Conservation (phyloP, 2,329 filamentous ascomycete species). For the Ascochyta viciae-villosae region DNA sequence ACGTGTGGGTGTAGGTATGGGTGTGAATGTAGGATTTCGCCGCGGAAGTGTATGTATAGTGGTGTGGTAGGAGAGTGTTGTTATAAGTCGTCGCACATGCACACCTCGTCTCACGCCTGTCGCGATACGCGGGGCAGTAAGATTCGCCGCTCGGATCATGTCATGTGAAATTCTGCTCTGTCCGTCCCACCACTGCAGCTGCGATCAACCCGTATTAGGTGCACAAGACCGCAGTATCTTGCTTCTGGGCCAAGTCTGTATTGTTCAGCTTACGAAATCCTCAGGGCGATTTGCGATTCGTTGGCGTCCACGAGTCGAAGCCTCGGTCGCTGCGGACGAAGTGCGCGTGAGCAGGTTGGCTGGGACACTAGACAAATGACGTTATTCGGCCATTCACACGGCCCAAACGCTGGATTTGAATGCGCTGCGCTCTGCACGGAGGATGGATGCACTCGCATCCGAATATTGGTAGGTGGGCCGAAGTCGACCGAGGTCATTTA, state of each 20-base stretch:
- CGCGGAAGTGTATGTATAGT: neutral
- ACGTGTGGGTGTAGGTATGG: neutral
- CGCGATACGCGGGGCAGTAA: slow-evolving; percentile 18
- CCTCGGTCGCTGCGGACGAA: slow-evolving; percentile 10
- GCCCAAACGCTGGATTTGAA: slow-evolving; percentile 9
- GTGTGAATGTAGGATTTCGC: neutral
- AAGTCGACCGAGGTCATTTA: slow-evolving; percentile 4
- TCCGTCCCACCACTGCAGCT: neutral
- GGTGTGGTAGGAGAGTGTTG: neutral
- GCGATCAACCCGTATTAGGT: slow-evolving; percentile 4
- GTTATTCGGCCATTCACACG: slow-evolving; percentile 11
- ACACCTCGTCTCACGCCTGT: neutral
- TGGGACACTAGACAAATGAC: slow-evolving; percentile 5
- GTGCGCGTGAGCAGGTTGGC: neutral
- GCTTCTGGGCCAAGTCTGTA: slow-evolving; percentile 13
- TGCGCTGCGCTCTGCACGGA: slow-evolving; percentile 1
- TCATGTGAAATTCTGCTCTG: slow-evolving; percentile 14
- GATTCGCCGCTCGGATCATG: slow-evolving; percentile 16
- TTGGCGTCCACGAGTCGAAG: slow-evolving; percentile 3
- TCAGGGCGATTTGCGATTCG: slow-evolving; percentile 3
- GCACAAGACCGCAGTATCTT: neutral
- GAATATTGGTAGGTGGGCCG: neutral
- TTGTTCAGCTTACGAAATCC: slow-evolving; percentile 14
- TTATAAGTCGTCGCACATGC: slow-evolving; percentile 9
- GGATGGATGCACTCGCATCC: neutral